Evolutionary conservation across 2,329 filamentous ascomycete genomes (phyloP).

Genomic region (Xylaria arbuscula): DNA sequence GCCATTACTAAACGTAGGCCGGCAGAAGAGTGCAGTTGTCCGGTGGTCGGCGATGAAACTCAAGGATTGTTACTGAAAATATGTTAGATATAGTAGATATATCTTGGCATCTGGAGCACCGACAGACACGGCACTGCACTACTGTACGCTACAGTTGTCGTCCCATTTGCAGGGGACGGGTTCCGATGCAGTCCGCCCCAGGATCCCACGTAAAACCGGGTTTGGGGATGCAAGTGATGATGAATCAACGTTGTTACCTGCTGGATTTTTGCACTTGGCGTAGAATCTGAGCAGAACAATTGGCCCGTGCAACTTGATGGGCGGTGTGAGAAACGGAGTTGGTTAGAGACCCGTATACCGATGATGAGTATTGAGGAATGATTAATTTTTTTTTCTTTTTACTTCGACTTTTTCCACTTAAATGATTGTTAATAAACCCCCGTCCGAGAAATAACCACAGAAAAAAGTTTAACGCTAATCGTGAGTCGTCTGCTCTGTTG

Average conservation of each 20-base stretch:
- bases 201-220: conserved; percentile 2
- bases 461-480: background rate
- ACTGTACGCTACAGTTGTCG: conserved; percentile 3
- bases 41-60: background rate
- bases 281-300: background rate
- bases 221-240: conserved; percentile 6
- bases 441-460: too few species aligned
- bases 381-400: too few species aligned
- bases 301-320: background rate
- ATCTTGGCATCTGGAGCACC: conserved; percentile 1
- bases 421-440: too few species aligned
- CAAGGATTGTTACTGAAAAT: conserved; percentile 1
- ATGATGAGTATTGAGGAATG: background rate
- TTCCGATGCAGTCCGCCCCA: conserved; percentile 10
- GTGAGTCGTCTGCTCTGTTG: conserved; percentile 10
- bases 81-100: background rate
- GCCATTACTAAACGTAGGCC: conserved; percentile 10
- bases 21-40: conserved; percentile 7
- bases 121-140: background rate
- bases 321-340: conserved; percentile 10
- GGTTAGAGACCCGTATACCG: background rate
- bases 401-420: too few species aligned
- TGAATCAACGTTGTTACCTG: conserved; percentile 19
- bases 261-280: background rate
- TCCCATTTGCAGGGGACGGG: conserved; percentile 25